Evolutionary conservation across 2,329 filamentous ascomycete genomes (phyloP).

Genomic region (Fusarium sp.): DNA sequence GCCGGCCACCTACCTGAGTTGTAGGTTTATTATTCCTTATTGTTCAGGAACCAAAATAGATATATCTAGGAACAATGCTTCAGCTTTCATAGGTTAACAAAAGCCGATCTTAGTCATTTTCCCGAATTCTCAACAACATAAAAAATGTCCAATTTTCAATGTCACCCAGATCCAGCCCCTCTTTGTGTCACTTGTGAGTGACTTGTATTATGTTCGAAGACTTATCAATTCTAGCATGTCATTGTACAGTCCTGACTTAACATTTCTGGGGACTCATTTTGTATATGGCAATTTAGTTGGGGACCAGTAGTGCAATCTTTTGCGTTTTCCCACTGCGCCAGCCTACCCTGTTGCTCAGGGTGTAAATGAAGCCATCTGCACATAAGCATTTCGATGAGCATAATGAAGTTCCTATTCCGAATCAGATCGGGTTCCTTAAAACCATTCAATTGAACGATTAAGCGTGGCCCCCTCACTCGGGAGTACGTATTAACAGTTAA

Average conservation of each 20-base stretch:
- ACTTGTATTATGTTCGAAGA: not conserved
- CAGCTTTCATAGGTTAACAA: not conserved
- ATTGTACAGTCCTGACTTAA: not conserved
- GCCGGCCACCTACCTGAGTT: not conserved
- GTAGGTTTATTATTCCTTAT: conserved; percentile 20
- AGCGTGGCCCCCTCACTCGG: not conserved
- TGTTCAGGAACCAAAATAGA: conserved; percentile 22
- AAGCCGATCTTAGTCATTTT: not conserved
- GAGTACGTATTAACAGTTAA: not conserved
- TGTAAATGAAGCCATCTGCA: not conserved
- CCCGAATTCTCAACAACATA: not conserved
- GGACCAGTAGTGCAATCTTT: not conserved
- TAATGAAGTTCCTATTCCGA: not conserved
- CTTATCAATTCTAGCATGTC: not conserved
- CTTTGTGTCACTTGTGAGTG: not conserved
- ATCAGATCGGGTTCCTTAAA: no score
- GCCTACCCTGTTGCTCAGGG: not conserved
- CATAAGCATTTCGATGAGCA: not conserved
- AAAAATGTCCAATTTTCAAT: not conserved
- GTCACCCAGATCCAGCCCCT: not conserved
- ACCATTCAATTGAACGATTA: not conserved
- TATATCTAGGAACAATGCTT: not conserved
- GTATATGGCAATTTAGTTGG: not conserved
- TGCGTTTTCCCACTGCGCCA: no score
- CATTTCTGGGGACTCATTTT: not conserved